Evolutionary conservation across 306 rosid genomes (phyloP).

Genomic region (Castanopsis chinensis): DNA sequence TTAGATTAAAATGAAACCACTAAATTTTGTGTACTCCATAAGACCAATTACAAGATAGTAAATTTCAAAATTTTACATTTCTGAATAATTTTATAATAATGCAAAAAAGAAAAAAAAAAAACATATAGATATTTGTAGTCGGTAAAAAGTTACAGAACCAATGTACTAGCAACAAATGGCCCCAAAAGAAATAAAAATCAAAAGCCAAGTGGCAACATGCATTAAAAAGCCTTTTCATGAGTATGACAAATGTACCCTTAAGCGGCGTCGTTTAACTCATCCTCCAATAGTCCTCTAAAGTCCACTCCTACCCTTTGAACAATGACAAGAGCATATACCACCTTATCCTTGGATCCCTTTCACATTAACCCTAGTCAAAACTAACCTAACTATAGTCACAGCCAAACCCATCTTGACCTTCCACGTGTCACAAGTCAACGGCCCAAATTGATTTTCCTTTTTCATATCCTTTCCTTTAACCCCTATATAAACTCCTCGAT

Average conservation of each 20-base stretch:
- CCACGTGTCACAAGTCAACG: conserved; percentile 62
- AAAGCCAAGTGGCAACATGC: background rate
- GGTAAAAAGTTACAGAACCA: background rate
- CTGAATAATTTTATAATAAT: too few relatives aligned
- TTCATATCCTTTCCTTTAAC: conserved; percentile 8
- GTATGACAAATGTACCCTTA: background rate
- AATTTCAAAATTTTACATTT: too few relatives aligned
- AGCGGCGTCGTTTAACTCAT: conserved; percentile 38
- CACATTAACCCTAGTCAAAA: conserved; percentile 42
- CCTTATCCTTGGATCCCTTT: conserved; percentile 31
- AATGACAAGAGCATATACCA: conserved; percentile 33
- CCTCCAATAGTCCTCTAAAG: too few relatives aligned
- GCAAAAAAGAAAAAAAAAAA: too few relatives aligned
- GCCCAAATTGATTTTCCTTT: background rate
- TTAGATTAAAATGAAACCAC: too few relatives aligned
- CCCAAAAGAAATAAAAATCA: background rate
- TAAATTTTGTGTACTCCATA: too few relatives aligned
- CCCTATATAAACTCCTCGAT: conserved; percentile 26
- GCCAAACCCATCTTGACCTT: background rate
- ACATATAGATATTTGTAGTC: background rate
- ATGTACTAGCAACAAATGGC: background rate
- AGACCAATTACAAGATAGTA: too few relatives aligned
- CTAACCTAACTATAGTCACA: conserved; percentile 47
- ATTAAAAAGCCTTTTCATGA: too few relatives aligned
- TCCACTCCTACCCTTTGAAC: conserved; percentile 5